Conservation (phyloP, 2,329 filamentous ascomycete species). For the Colletotrichum gigasporum region DNA sequence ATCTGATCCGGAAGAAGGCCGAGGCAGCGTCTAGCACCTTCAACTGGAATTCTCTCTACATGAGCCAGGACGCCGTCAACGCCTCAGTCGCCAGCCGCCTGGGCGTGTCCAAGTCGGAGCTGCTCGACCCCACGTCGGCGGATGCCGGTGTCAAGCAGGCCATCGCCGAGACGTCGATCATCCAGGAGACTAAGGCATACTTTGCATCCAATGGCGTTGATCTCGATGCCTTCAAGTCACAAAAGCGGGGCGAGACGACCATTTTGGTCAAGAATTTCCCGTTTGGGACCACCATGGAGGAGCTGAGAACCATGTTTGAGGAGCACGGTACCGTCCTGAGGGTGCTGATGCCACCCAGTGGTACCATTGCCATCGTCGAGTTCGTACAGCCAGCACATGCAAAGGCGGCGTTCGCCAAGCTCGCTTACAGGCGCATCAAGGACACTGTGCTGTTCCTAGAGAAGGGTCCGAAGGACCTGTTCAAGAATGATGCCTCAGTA, state of each 20-base stretch:
- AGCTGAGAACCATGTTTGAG: constrained; percentile 83
- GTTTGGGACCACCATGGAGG: constrained; percentile 80
- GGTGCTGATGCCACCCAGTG: constrained; percentile 90
- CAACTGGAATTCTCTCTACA: constrained; percentile 99
- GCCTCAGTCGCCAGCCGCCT: constrained; percentile 86
- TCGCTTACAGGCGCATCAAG: constrained; percentile 91
- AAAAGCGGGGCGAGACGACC: constrained; percentile 83
- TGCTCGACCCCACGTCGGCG: constrained; percentile 94
- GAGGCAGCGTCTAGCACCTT: constrained; percentile 80
- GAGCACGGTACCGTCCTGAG: constrained; percentile 84
- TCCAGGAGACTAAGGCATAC: constrained; percentile 95
- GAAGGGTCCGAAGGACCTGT: constrained; percentile 88
- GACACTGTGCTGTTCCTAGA: constrained; percentile 93
- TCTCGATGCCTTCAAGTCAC: constrained; percentile 88
- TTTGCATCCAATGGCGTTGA: constrained; percentile 90
- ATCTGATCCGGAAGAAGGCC: constrained; percentile 84
- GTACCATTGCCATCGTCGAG: constrained; percentile 93
- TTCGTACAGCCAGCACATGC: constrained; percentile 83
- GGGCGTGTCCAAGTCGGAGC: constrained; percentile 88
- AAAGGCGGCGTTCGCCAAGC: constrained; percentile 81
- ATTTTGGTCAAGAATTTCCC: constrained; percentile 97
- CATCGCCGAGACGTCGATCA: constrained; percentile 93
- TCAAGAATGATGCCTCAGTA: constrained; percentile 51
- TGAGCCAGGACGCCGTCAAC: constrained; percentile 96
- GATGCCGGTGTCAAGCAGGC: constrained; percentile 97